Evolutionary conservation across 768 basidiomycete species (phyloP).

Genomic region (Tephrocybe sp.): DNA sequence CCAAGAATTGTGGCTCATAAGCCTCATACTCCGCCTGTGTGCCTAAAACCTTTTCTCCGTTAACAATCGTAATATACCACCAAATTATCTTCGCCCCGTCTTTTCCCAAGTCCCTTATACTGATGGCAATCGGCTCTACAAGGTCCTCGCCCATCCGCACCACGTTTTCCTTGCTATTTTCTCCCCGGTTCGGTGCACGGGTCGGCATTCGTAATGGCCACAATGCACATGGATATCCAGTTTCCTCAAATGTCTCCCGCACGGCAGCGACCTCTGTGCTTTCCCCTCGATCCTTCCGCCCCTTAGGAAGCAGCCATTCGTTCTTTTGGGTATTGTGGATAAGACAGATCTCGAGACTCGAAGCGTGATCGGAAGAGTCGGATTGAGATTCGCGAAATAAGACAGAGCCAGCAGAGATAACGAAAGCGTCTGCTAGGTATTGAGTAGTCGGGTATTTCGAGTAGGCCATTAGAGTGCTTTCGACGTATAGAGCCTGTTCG

Average conservation of each 20-base stretch:
- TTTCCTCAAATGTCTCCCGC: conserved; percentile 66
- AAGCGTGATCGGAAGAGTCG: no score
- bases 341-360: conserved; percentile 39
- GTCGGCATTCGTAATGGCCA: conserved; percentile 50
- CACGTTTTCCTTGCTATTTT: conserved; percentile 28
- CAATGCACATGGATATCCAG: conserved; percentile 52
- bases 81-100: conserved; percentile 43
- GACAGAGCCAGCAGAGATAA: conserved; percentile 39
- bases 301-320: conserved; percentile 51
- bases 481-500: not conserved
- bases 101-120: conserved; percentile 22
- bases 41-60: conserved; percentile 32
- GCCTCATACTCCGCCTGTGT: conserved; percentile 42
- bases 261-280: conserved; percentile 46
- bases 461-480: not conserved
- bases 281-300: conserved; percentile 58
- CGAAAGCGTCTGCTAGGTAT: conserved; percentile 31
- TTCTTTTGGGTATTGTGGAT: conserved; percentile 28
- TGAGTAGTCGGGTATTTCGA: conserved; percentile 10
- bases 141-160: conserved; percentile 21
- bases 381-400: conserved; percentile 28
- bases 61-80: conserved; percentile 45
- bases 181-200: conserved; percentile 50
- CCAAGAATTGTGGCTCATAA: conserved; percentile 36
- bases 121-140: conserved; percentile 32